Evolutionary conservation across 805 yeast species (phyloP).

Genomic region (Wickerhamiella nectarea): DNA sequence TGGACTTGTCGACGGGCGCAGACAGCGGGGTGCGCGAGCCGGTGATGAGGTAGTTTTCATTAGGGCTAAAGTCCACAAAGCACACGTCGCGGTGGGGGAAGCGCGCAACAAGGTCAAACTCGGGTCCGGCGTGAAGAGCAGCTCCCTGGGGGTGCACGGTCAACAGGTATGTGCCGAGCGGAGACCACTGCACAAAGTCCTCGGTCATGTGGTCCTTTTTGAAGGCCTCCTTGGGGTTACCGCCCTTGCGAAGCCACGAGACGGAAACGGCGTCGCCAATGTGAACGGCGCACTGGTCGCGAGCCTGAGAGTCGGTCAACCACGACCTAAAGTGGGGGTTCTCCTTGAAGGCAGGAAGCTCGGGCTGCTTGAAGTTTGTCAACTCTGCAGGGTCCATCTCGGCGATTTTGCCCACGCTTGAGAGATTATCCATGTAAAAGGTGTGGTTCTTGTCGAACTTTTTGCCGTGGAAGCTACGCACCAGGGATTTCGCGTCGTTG

Average conservation of each 20-base stretch:
- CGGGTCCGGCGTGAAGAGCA: conserved; percentile 89
- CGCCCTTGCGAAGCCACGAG: conserved; percentile 67
- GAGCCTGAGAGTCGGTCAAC: conserved; percentile 76
- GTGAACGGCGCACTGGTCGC: conserved; percentile 83
- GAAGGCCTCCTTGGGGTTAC: conserved; percentile 59
- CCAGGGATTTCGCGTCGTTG: conserved; percentile 61
- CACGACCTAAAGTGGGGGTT: conserved; percentile 78
- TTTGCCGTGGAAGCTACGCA: conserved; percentile 70
- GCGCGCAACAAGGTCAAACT: conserved; percentile 58
- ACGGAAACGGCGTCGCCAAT: conserved; percentile 69
- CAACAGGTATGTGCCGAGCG: conserved; percentile 78
- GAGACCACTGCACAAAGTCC: conserved; percentile 78
- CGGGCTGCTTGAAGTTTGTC: conserved; percentile 48
- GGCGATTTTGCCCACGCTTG: conserved; percentile 22
- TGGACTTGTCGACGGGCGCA: conserved; percentile 45
- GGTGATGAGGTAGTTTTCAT: conserved; percentile 79
- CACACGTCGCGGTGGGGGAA: conserved; percentile 83
- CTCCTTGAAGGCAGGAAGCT: conserved; percentile 53
- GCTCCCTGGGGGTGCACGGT: conserved; percentile 90
- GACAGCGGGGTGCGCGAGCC: conserved; percentile 75
- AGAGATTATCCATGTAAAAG: conserved; percentile 64
- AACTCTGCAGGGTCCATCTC: conserved; percentile 69
- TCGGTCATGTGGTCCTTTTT: conserved; percentile 80
- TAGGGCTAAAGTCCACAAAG: conserved; percentile 82
- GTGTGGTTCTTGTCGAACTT: conserved; percentile 90